Percentiles rank a stretch among this genome's conserved stretches.
Conservation (phyloP, 495 filamentous ascomycete species). For the Elasticomyces elasticus region DNA sequence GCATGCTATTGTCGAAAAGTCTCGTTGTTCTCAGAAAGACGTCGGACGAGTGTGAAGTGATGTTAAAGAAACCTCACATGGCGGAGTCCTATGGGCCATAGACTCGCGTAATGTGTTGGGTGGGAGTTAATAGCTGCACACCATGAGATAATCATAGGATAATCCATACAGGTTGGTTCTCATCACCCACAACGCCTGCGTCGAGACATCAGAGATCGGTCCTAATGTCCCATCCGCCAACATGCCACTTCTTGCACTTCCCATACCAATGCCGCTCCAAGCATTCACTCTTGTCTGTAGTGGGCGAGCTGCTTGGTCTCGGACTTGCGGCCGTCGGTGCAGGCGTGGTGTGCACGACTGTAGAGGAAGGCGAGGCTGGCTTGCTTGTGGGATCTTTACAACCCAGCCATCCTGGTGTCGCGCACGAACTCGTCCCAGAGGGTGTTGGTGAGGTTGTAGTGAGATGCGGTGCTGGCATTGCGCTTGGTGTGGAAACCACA, state of each 20-base stretch:
- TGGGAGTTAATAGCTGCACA: too few relatives aligned
- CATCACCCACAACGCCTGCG: background rate
- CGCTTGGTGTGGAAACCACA: constrained; percentile 16
- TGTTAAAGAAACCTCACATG: background rate
- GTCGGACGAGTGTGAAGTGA: background rate
- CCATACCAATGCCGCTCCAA: constrained; percentile 14
- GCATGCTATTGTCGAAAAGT: too few relatives aligned
- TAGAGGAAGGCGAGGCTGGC: constrained; percentile 33
- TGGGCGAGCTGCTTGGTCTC: background rate
- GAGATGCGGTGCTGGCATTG: constrained; percentile 16
- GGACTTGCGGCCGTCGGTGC: background rate
- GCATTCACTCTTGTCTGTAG: background rate
- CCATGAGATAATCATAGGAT: too few relatives aligned
- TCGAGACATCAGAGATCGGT: background rate
- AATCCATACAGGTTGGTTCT: background rate
- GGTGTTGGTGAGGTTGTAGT: constrained; percentile 38
- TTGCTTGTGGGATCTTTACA: constrained; percentile 32
- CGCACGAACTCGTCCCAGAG: constrained; percentile 26
- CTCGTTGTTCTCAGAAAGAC: too few relatives aligned
- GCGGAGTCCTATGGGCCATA: too few relatives aligned
- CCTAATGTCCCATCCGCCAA: background rate
- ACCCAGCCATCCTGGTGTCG: constrained; percentile 25
- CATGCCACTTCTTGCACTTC: constrained; percentile 2
- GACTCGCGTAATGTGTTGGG: too few relatives aligned
- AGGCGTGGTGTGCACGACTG: background rate